Evolutionary conservation across 108 stramenopile genomes (phyloP).

Genomic region (Poteriospumella lacustris): DNA sequence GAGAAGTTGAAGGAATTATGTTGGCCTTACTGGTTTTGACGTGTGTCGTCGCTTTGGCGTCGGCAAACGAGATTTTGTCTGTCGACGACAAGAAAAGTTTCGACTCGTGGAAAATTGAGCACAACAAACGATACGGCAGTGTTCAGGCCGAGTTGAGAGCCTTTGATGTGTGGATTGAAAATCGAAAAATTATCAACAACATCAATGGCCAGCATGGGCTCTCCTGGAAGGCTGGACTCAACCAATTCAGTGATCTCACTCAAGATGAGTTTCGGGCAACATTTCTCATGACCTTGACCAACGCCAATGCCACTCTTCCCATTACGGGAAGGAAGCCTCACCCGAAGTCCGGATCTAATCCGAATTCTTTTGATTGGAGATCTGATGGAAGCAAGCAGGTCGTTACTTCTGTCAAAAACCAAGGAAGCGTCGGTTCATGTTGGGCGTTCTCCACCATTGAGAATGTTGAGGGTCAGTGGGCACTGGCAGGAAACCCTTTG

Average conservation of each 20-base stretch:
- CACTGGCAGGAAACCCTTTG: background rate
- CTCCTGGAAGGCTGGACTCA: background rate
- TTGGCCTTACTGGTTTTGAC: too few relatives aligned
- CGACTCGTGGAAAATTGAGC: background rate
- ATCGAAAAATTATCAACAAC: background rate
- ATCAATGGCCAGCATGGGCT: background rate
- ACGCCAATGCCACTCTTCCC: background rate
- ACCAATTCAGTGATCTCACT: background rate
- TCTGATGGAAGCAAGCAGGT: background rate
- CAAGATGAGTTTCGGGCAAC: background rate
- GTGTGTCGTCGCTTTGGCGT: too few relatives aligned
- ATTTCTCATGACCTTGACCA: background rate
- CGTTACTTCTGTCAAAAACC: constrained; percentile 54
- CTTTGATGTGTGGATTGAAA: background rate
- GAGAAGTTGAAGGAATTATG: too few relatives aligned
- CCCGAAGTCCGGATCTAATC: constrained; percentile 13
- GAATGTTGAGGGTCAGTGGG: constrained; percentile 21
- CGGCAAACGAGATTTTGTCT: too few relatives aligned
- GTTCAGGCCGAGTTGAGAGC: background rate
- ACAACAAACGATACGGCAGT: background rate
- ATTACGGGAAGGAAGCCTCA: background rate
- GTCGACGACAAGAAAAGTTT: too few relatives aligned
- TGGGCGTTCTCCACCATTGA: constrained; percentile 22
- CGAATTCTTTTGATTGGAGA: constrained; percentile 69
- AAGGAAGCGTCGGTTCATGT: constrained; percentile 49